Evolutionary conservation across 148 eudicot species (phyloP).

Genomic region (Camellia lanceoleosa): DNA sequence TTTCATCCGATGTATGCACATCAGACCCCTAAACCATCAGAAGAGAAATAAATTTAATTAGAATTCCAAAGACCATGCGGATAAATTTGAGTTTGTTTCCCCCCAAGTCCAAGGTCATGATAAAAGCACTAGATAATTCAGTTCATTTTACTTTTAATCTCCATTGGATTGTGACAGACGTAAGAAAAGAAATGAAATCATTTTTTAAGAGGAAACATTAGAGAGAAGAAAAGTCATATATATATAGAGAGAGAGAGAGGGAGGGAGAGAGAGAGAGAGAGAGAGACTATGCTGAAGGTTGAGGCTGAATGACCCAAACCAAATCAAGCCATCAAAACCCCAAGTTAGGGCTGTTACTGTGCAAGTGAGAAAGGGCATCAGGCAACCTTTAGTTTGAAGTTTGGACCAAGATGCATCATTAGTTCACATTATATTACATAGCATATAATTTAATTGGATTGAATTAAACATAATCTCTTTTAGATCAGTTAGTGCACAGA

Average conservation of each 20-base stretch:
- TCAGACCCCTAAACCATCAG: constrained; percentile 43
- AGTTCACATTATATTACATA: not conserved
- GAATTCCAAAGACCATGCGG: not conserved
- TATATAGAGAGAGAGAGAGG: too few relatives aligned
- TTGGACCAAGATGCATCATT: not conserved
- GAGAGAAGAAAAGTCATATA: too few relatives aligned
- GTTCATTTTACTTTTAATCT: too few relatives aligned
- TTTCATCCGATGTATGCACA: constrained; percentile 75
- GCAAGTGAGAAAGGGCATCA: not conserved
- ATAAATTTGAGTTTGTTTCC: not conserved
- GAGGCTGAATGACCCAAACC: too few relatives aligned
- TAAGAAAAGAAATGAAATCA: too few relatives aligned
- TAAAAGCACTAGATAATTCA: not conserved
- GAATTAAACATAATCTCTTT: not conserved
- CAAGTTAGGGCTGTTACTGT: too few relatives aligned
- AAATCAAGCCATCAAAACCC: too few relatives aligned
- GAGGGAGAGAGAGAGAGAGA: too few relatives aligned
- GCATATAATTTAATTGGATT: not conserved
- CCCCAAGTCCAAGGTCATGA: not conserved
- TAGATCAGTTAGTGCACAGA: not conserved
- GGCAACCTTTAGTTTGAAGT: not conserved
- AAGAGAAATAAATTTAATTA: not conserved
- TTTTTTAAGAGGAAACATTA: too few relatives aligned
- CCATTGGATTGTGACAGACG: too few relatives aligned
- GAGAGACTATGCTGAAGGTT: too few relatives aligned